Evolutionary conservation across 179 eudicot species (phyloP).

Genomic region (Drosera spatulata): DNA sequence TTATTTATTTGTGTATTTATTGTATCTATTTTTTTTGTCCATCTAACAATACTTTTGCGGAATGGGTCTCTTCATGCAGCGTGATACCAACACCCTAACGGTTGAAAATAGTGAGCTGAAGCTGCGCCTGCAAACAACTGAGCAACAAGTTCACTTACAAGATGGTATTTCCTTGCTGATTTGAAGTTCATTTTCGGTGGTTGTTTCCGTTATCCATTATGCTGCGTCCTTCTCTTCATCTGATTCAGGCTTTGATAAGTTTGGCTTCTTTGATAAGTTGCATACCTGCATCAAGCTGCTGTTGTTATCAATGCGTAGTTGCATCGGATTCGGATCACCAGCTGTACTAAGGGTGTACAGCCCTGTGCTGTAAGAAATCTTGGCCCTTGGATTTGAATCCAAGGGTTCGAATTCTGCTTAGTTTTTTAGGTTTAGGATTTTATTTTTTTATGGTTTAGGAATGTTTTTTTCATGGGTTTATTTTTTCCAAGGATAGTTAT

Average conservation of each 20-base stretch:
- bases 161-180: slow-evolving; percentile 44
- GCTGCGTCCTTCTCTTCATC: no score
- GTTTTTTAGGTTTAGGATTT: no score
- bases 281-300: background rate
- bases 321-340: no score
- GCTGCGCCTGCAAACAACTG: slow-evolving; percentile 76
- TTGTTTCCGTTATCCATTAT: background rate
- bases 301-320: no score
- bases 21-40: background rate
- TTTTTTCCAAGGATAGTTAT: no score
- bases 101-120: slow-evolving; percentile 84
- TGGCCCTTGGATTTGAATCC: no score
- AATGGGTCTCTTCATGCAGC: slow-evolving; percentile 26
- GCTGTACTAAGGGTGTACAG: no score
- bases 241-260: no score
- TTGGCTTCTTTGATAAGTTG: background rate
- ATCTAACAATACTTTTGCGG: background rate
- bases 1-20: background rate
- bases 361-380: no score
- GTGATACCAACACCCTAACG: slow-evolving; percentile 75
- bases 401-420: no score
- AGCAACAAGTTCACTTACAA: slow-evolving; percentile 90
- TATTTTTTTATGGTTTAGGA: no score
- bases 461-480: no score
- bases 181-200: background rate